Percentiles rank a stretch among this genome's conserved stretches.
These are phyloP conservation scores for Mesembryanthemum crystallinum DNA, from an alignment of 148 eudicot species.

Conservation along the genomic window DNA sequence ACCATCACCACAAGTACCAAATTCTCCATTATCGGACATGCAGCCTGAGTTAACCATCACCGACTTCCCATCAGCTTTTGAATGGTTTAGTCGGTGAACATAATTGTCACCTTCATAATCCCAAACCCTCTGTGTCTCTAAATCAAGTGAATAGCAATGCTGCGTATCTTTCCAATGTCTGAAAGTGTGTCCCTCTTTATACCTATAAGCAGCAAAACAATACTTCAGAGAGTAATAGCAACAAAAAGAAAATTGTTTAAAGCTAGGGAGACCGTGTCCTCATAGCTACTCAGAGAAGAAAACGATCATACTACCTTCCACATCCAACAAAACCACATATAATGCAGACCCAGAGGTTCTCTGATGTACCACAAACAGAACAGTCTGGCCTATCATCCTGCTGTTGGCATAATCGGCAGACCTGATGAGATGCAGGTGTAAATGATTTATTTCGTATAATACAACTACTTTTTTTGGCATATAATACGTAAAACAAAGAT, in stretches of 20 bases:
- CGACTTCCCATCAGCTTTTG: conserved; percentile 78
- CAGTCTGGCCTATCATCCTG: conserved; percentile 82
- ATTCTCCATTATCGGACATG: conserved; percentile 57
- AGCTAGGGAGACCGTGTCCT: background rate
- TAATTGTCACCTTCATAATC: conserved; percentile 90
- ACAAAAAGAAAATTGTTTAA: background rate
- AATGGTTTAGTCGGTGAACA: conserved; percentile 89
- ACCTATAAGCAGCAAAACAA: conserved; percentile 40
- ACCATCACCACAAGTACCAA: conserved; percentile 56
- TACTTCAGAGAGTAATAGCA: background rate
- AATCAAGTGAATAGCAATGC: conserved; percentile 85
- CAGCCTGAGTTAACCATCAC: conserved; percentile 39
- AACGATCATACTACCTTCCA: conserved; percentile 64
- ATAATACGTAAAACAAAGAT: background rate
- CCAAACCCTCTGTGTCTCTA: conserved; percentile 92
- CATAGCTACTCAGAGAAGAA: background rate
- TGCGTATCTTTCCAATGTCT: conserved; percentile 77
- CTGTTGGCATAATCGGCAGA: conserved; percentile 90
- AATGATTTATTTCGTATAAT: background rate
- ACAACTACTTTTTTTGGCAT: background rate
- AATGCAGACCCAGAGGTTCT: conserved; percentile 86
- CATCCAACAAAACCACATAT: conserved; percentile 98
- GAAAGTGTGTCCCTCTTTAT: conserved; percentile 78
- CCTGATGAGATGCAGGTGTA: conserved; percentile 42
- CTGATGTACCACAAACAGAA: conserved; percentile 67